These are phyloP conservation scores for Diaporthe sp. DNA, from an alignment of 2,329 filamentous ascomycete genomes.

Conservation along the genomic window DNA sequence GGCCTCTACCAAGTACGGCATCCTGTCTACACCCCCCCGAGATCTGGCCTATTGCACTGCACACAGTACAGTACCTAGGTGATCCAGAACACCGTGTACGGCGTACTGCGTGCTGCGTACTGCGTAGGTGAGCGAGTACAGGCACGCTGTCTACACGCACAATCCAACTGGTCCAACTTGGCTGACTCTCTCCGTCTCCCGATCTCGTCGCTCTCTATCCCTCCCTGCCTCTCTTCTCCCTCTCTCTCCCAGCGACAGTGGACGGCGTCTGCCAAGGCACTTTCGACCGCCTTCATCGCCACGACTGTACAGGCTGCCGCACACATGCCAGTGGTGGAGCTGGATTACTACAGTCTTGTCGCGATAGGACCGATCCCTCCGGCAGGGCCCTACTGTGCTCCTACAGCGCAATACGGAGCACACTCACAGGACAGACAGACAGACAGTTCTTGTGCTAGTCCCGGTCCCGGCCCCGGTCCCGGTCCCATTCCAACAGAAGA, in stretches of 20 bases:
- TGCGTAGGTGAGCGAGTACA: background rate
- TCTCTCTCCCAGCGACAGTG: background rate
- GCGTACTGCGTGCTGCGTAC: background rate
- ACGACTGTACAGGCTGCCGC: background rate
- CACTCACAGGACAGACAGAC: background rate
- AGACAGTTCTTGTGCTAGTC: background rate
- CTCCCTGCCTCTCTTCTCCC: background rate
- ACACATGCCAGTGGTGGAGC: constrained; percentile 3
- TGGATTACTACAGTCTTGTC: constrained; percentile 12
- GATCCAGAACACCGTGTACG: background rate
- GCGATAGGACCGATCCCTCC: constrained; percentile 7
- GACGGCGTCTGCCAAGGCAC: constrained; percentile 3
- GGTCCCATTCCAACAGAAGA: constrained; percentile 11
- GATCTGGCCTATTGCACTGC: background rate
- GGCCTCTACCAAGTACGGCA: background rate
- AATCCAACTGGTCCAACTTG: background rate
- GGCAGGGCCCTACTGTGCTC: constrained; percentile 5
- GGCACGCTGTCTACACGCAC: background rate
- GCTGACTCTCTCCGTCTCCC: background rate
- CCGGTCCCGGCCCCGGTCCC: constrained; percentile 7
- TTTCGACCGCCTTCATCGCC: background rate
- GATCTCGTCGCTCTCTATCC: background rate
- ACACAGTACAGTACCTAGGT: background rate
- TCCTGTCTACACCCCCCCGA: background rate
- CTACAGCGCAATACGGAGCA: background rate